Percentiles rank a stretch among this genome's conserved stretches.
Conservation (phyloP, 352 stramenopile species). For the Pythium rhizo-oryzae region DNA sequence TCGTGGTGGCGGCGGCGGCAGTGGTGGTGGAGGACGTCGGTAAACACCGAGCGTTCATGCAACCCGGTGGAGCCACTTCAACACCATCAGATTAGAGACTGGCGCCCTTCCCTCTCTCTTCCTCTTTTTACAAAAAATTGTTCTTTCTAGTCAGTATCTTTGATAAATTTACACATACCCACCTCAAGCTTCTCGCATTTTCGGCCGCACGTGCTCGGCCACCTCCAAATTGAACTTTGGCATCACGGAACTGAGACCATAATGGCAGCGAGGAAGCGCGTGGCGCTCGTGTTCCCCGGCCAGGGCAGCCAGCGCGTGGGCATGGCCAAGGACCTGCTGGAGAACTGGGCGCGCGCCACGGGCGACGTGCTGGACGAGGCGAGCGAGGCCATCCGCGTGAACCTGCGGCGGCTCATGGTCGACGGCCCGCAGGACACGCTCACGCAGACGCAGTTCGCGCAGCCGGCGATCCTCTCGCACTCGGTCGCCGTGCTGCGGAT, state of each 20-base stretch:
- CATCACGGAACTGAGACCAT: not conserved
- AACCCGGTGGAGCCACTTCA: not conserved
- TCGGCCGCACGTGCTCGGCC: not conserved
- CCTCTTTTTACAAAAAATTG: conserved; percentile 12
- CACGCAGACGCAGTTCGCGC: conserved; percentile 71
- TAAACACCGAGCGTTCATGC: conserved; percentile 26
- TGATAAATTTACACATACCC: conserved; percentile 30
- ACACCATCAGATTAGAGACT: not conserved
- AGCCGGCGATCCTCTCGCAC: conserved; percentile 81
- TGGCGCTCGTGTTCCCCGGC: conserved; percentile 82
- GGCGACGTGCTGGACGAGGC: conserved; percentile 73
- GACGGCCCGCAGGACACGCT: conserved; percentile 65
- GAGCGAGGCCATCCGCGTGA: conserved; percentile 68
- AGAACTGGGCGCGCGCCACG: conserved; percentile 63
- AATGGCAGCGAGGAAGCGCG: conserved; percentile 28
- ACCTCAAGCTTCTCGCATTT: conserved; percentile 22
- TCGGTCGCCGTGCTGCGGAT: conserved; percentile 77
- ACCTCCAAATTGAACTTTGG: no score
- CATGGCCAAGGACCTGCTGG: conserved; percentile 76
- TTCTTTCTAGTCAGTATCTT: conserved; percentile 16
- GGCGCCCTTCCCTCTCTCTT: not conserved
- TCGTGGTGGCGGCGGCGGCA: conserved; percentile 1
- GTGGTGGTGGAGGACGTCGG: conserved; percentile 33
- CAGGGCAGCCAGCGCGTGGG: conserved; percentile 84
- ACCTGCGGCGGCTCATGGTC: conserved; percentile 56